phyloP scores from a whole-genome alignment of 2,329 filamentous ascomycete species.

The Pezicula radicicola region DNA sequence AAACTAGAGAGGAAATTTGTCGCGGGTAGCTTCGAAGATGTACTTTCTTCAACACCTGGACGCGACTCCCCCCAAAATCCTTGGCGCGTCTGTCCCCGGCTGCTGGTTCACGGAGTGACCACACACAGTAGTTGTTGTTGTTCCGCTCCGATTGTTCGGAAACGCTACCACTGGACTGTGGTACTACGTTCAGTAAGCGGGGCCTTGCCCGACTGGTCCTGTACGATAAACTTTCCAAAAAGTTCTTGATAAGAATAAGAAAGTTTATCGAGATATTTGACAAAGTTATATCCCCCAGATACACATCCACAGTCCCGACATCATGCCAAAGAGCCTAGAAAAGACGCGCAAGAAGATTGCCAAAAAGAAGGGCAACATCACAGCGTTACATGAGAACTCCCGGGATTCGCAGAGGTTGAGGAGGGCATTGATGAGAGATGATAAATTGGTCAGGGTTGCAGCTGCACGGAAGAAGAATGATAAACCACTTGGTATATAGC shows the following conservation, averaged over 20 bases:
- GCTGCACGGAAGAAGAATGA: slow-evolving; percentile 71
- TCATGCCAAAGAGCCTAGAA: slow-evolving; percentile 72
- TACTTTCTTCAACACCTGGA: no score
- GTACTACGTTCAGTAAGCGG: no score
- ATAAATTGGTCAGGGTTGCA: slow-evolving; percentile 72
- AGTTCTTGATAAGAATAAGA: not conserved
- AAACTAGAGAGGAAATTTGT: no score
- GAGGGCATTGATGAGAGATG: slow-evolving; percentile 75
- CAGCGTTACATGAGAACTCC: slow-evolving; percentile 81
- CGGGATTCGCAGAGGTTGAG: slow-evolving; percentile 81
- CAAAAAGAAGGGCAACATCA: slow-evolving; percentile 78
- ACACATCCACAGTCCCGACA: slow-evolving; percentile 20
- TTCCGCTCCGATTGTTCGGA: no score
- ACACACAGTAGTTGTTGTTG: no score
- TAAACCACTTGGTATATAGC: slow-evolving; percentile 62
- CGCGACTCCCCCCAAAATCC: no score
- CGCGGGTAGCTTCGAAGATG: no score
- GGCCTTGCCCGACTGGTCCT: no score
- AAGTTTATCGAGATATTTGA: not conserved
- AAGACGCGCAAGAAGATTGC: slow-evolving; percentile 88
- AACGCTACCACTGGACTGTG: no score
- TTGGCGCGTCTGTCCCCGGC: no score
- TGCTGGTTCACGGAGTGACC: no score
- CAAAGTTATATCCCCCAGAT: slow-evolving; percentile 10
- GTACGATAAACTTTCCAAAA: not conserved